Base-by-base conservation (phyloP, 169 alveolate genomes). In the Babesia sp. region DNA sequence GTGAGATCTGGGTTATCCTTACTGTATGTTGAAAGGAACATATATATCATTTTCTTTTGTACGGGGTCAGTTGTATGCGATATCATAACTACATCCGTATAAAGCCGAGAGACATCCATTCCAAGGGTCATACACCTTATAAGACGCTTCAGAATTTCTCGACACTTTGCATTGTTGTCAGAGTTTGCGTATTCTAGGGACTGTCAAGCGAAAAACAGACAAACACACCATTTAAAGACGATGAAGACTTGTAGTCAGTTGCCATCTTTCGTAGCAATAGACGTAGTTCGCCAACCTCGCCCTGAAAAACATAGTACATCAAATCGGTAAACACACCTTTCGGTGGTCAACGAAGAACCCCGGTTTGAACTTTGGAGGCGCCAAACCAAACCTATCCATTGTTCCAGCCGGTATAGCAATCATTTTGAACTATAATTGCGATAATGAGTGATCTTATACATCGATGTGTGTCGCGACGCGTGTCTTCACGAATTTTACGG, bases 31-130 rank as follows among this genome's bases (percentile, higher is more conserved):
- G 96, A 94, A 11, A 98, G 89, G 81, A 96, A 98, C 60, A 95
- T 93, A 80, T 97, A 98, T 22, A 97, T 96, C 98, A 98, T 98
- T 91, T 97, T 97, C 93, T 98, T 98, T 92, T 95, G 96, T n/a
- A 98, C 98, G 63, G 96, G 92, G 87, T 98, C 99, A 44, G 92
- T 94, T 4, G 99, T 97, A 34, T 93, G 90, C 48, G 98, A 93
- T 18, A 95, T 97, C 96, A 97, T 95, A 45, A 97, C 97, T 96
- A 98, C 97, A 75, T 97, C 98, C 67, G 97, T 92, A 85, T 95
- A 98, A 53, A 98, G 93, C 45, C 94, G 93, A 34, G 99, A 95
- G 37, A 97, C 99, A 69, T 98, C 99, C 39, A 98, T 94, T 37
- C 99, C 98, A 71, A 90, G 79, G 20, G 96, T 91, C 96, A 94